A percentile compares a stretch with the other conserved stretches of the same genome.
phyloP scores from a whole-genome alignment of 768 basidiomycete species.

The Boletus pseudopeckii region DNA sequence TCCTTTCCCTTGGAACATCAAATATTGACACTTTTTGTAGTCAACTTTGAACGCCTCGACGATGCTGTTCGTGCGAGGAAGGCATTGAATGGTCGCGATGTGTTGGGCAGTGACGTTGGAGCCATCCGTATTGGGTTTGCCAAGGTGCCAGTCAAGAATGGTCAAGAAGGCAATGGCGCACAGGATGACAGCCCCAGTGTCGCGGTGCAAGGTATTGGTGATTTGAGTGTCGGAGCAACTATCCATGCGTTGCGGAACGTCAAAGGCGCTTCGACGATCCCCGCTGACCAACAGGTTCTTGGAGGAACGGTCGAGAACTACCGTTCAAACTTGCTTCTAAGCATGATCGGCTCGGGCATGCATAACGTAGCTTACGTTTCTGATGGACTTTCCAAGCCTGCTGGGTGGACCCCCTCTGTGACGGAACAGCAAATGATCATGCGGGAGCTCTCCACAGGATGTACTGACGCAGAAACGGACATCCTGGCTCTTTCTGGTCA shows the following conservation, averaged over 20 bases:
- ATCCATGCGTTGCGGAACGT: conserved; percentile 84
- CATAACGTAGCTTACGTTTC: conserved; percentile 54
- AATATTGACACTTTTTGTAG: conserved; percentile 33
- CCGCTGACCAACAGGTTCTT: conserved; percentile 90
- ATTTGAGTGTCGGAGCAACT: conserved; percentile 81
- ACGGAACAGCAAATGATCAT: conserved; percentile 98
- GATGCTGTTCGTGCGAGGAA: conserved; percentile 95
- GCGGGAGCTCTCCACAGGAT: conserved; percentile 82
- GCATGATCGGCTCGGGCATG: conserved; percentile 78
- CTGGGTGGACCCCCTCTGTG: conserved; percentile 68
- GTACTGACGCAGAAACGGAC: conserved; percentile 76
- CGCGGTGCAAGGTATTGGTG: conserved; percentile 77
- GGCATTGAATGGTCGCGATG: conserved; percentile 92
- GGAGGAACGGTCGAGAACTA: conserved; percentile 94
- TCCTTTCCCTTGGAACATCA: background rate
- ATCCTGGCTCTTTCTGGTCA: conserved; percentile 82
- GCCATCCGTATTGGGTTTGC: conserved; percentile 97
- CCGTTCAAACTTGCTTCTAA: conserved; percentile 83
- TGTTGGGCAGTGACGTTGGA: conserved; percentile 93
- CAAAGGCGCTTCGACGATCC: conserved; percentile 89
- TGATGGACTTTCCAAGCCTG: conserved; percentile 58
- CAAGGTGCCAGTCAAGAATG: conserved; percentile 90
- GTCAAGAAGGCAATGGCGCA: conserved; percentile 56
- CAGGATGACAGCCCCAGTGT: conserved; percentile 63
- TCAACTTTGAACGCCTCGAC: conserved; percentile 97